Evolutionary conservation across 1,284 basidiomycete genomes (phyloP), one percentile per base, ranked within the genome.

Genomic region (Omphalotus olearius): DNA sequence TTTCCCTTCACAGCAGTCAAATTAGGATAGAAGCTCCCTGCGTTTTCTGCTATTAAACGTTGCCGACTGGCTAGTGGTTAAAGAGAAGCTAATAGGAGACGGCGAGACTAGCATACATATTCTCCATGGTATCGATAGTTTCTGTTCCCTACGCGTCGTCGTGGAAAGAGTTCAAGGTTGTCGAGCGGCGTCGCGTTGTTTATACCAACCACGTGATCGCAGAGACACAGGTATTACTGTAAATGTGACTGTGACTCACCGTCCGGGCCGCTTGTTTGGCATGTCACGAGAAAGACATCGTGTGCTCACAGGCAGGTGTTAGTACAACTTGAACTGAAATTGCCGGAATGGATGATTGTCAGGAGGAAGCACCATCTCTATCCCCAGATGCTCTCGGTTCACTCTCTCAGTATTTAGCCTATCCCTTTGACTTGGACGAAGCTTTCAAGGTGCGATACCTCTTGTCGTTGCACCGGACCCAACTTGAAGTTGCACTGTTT

Each of bases 371-470:
- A 10, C 5, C 26, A 5, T 28, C 26, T 28, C 26, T 28, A 28
- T 9, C 9, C 30, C 7, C 30, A 33, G 30, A 33, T 33, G 30
- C n/a, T 16, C 35, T 38, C n/a, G 23, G 14, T 26, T 14, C 28
- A 17, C 45, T 52, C 37, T 36, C 51, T 17, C 38, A 47, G n/a
- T 52, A 52, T 44, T n/a, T 46, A n/a, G 38, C 51, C 37, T 82
- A 79, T 60, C 71, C 72, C 16, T 85, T 86, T 58, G 67, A 68
- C 14, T 66, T 70, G n/a, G 84, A 86, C 58, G 71, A 75, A 41
- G 69, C 64, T 4, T 86, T 79, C 56, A 77, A 83, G 74, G 83
- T 85, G 62, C 50, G 69, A 57, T 7, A 42, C 33, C 45, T 47
- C 33, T 54, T 46, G 26, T 14, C 18, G 16, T 16, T 16, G 45